Evolutionary conservation across 768 basidiomycete species (phyloP).

Genomic region (Scleroderma citrinum): DNA sequence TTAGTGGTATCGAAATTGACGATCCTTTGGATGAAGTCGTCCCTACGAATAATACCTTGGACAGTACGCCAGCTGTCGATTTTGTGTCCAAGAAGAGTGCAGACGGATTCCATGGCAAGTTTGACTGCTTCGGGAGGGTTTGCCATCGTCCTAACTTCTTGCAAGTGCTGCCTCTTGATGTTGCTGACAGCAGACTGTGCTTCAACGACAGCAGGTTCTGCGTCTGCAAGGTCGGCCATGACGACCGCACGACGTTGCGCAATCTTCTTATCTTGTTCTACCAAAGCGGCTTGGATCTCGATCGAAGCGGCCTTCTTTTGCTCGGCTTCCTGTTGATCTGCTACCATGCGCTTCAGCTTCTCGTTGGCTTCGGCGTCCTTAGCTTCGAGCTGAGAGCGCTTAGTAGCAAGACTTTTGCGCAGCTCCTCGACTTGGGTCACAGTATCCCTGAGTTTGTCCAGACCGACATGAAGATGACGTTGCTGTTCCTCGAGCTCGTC

Average conservation of each 20-base stretch:
- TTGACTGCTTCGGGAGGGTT: slow-evolving; percentile 98
- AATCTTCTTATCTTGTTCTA: slow-evolving; percentile 86
- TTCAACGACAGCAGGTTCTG: slow-evolving; percentile 94
- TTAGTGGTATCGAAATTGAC: slow-evolving; percentile 90
- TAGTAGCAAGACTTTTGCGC: slow-evolving; percentile 89
- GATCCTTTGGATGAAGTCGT: slow-evolving; percentile 94
- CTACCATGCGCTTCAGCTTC: slow-evolving; percentile 95
- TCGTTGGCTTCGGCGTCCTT: slow-evolving; percentile 96
- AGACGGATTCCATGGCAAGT: slow-evolving; percentile 97
- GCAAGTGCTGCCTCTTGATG: slow-evolving; percentile 91
- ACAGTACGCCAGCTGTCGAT: slow-evolving; percentile 97
- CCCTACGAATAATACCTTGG: slow-evolving; percentile 90
- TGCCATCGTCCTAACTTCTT: slow-evolving; percentile 97
- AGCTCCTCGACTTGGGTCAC: slow-evolving; percentile 97
- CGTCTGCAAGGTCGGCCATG: slow-evolving; percentile 93
- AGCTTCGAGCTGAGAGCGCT: slow-evolving; percentile 85
- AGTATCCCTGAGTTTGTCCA: slow-evolving; percentile 94
- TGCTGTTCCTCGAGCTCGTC: slow-evolving; percentile 98
- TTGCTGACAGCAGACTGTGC: slow-evolving; percentile 95
- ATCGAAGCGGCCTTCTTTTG: slow-evolving; percentile 97
- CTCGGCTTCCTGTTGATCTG: slow-evolving; percentile 98
- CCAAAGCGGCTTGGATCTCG: slow-evolving; percentile 89
- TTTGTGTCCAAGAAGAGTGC: slow-evolving; percentile 92
- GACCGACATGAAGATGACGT: slow-evolving; percentile 94
- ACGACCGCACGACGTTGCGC: slow-evolving; percentile 84